Evolutionary conservation across 495 filamentous ascomycete species (phyloP).

Genomic region (Podospora tetraspora): DNA sequence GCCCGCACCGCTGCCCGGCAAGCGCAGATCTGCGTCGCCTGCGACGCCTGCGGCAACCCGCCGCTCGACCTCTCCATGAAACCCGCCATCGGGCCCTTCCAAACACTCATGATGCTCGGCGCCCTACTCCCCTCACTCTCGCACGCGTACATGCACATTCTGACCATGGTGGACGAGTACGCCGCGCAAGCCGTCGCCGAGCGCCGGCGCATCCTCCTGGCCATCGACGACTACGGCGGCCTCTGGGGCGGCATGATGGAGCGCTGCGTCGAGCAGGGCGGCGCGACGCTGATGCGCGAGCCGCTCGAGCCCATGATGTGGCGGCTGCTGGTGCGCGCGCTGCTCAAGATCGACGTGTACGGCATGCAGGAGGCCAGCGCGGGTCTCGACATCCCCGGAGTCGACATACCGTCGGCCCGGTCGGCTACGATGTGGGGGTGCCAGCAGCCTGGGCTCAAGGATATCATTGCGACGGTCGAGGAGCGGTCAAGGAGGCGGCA

Average conservation of each 20-base stretch:
- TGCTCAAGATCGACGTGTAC: conserved; percentile 50
- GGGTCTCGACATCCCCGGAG: neutral
- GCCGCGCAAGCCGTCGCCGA: conserved; percentile 33
- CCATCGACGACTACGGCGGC: conserved; percentile 43
- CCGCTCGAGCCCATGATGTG: conserved; percentile 45
- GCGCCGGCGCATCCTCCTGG: conserved; percentile 39
- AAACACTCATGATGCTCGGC: conserved; percentile 63
- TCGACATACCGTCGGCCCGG: neutral
- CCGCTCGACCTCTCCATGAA: conserved; percentile 22
- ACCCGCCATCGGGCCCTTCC: conserved; percentile 42
- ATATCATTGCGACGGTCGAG: conserved; percentile 48
- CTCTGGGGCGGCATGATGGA: conserved; percentile 30
- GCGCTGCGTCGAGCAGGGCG: conserved; percentile 19
- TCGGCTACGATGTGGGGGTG: neutral
- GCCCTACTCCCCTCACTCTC: conserved; percentile 59
- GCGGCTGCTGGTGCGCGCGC: conserved; percentile 45
- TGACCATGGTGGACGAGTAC: conserved; percentile 43
- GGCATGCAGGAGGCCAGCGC: conserved; percentile 27
- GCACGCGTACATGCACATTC: conserved; percentile 49
- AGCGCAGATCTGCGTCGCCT: conserved; percentile 55
- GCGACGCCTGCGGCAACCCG: conserved; percentile 49
- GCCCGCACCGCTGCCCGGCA: conserved; percentile 53
- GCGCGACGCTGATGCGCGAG: conserved; percentile 21
- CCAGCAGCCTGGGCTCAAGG: conserved; percentile 39
- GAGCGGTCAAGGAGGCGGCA: conserved; percentile 39